Evolutionary conservation across 2,329 filamentous ascomycete species (phyloP), one percentile per base, ranked within the genome.

Genomic region (Macrophomina tecta): DNA sequence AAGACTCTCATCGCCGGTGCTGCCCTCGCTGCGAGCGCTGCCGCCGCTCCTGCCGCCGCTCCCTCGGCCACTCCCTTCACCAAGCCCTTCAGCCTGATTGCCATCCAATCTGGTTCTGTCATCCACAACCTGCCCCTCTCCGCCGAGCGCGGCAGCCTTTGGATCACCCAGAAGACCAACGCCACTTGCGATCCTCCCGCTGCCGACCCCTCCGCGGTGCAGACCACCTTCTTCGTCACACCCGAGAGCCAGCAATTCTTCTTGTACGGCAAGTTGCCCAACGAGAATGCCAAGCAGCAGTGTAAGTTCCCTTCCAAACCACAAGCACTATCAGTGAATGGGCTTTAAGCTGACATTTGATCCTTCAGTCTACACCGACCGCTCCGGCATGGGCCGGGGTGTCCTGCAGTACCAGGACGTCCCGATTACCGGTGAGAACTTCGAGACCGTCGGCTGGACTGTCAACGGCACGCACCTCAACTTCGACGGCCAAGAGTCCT

Each of bases 321-420:
- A 58, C 32, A 16, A 6, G 3, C 30, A 40, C 34, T 14, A 56
- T 14, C 52, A 32, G 23, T 28, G 11, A 23, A 23, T 16, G 30
- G 16, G 8, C 42, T 16, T 38, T 38, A 18, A 56, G 23, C 52
- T 38, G 32, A 56, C 34, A 23, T 23, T 23, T 23, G 23, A 40
- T 23, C 53, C 53, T 18, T n/a, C 53, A 58, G 53, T 58, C 53
- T 58, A 23, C 53, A 42, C 34, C 34, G 53, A 58, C 53, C 53
- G 53, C 32, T 58, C 53, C 32, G 53, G 53, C 53, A 58, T 58
- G 53, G 53, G 53, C 53, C n/a, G 32, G 14, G 53, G 53, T 34
- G 53, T 58, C n/a, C 34, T 58, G 12, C n/a, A 30, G 7, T 58
- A 58, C 53, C 40, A n/a, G 7, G 28, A 58, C 53, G 53, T 18